phyloP scores from a whole-genome alignment of 169 alveolate genomes.

The Plasmodium coatneyi region DNA sequence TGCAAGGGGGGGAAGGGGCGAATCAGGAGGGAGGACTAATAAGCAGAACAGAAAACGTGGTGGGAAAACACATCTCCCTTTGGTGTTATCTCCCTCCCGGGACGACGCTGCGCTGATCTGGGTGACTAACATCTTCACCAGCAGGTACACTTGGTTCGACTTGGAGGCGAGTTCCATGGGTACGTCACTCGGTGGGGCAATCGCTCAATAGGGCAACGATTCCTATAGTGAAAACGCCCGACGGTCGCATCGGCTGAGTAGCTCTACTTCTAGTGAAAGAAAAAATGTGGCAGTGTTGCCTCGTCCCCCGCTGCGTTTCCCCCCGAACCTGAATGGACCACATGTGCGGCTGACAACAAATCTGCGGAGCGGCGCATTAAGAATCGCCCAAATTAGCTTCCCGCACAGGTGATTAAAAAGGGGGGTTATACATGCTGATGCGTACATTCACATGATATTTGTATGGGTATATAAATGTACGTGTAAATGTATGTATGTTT shows the following conservation, averaged over 20 bases:
- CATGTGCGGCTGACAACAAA: neutral
- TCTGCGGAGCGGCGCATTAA: neutral
- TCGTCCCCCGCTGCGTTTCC: neutral
- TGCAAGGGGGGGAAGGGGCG: neutral
- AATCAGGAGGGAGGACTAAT: neutral
- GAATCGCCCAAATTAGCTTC: neutral
- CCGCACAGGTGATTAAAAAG: neutral
- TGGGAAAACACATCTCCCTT: neutral
- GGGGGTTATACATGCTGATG: neutral
- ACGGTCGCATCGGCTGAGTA: neutral
- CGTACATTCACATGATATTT: neutral
- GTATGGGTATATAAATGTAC: neutral
- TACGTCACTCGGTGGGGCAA: neutral
- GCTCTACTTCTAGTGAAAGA: neutral
- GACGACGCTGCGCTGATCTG: neutral
- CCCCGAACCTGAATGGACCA: neutral
- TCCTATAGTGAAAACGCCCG: neutral
- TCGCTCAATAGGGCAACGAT: neutral
- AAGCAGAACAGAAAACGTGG: neutral
- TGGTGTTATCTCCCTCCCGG: neutral
- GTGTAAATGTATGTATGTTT: neutral
- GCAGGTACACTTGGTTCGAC: constrained; percentile 10
- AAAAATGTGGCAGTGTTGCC: neutral
- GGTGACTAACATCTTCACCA: constrained; percentile 34
- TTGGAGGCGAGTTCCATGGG: constrained; percentile 37